Conservation (phyloP, 345 rosid genomes). For the Populus pruinosa region DNA sequence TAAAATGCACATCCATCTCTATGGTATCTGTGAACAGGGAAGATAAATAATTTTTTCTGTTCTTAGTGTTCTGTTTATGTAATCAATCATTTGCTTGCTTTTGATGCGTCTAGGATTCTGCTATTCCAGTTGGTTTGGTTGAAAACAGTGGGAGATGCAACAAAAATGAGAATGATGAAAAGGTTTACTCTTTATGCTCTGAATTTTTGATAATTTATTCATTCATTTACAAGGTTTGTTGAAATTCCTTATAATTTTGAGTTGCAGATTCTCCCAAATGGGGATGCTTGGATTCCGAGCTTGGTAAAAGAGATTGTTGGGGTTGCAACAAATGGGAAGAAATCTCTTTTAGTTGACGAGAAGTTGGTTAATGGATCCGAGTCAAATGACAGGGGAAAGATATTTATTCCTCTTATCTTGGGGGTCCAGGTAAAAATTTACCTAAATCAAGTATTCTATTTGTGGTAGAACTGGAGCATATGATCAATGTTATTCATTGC, state of each 20-base stretch:
- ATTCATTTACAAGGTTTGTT: background rate
- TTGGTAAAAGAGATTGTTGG: constrained; percentile 58
- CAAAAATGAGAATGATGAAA: constrained; percentile 70
- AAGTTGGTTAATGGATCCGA: constrained; percentile 73
- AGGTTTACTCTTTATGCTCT: constrained; percentile 39
- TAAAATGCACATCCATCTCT: background rate
- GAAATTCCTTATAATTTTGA: background rate
- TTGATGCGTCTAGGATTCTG: constrained; percentile 42
- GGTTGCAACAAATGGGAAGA: constrained; percentile 56
- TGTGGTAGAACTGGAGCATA: background rate
- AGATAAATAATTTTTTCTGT: background rate
- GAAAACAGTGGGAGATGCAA: constrained; percentile 89
- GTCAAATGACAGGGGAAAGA: constrained; percentile 61
- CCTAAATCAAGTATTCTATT: constrained; percentile 6
- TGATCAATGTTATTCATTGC: background rate
- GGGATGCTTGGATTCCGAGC: constrained; percentile 65
- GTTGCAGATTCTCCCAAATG: constrained; percentile 61
- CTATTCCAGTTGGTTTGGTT: constrained; percentile 55
- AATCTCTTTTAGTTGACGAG: constrained; percentile 55
- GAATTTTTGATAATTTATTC: background rate
- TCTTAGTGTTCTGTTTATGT: background rate
- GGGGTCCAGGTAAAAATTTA: constrained; percentile 53
- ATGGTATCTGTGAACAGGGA: background rate
- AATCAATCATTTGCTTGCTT: background rate
- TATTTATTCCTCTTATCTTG: constrained; percentile 53